Percentiles rank a stretch among this genome's conserved stretches.
Conservation (phyloP, 2,329 filamentous ascomycete genomes). For the Aspergillaceae sp. region DNA sequence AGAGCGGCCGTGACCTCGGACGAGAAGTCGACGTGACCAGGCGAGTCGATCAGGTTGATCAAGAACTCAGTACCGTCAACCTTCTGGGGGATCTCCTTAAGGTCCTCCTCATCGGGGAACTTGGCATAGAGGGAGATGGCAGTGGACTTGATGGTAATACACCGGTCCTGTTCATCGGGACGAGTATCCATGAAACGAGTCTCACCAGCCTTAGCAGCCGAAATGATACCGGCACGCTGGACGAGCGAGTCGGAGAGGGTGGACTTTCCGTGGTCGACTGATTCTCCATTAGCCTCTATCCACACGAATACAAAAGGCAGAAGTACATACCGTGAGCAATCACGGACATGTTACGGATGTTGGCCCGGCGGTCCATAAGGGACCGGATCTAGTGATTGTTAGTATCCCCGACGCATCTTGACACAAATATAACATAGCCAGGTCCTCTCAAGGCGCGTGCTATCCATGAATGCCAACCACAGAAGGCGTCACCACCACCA, state of each 20-base stretch:
- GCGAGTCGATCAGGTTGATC: slow-evolving; percentile 99
- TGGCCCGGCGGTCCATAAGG: slow-evolving; percentile 46
- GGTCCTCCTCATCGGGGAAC: slow-evolving; percentile 70
- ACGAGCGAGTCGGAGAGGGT: slow-evolving; percentile 98
- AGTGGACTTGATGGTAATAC: slow-evolving; percentile 99
- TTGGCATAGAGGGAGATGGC: slow-evolving; percentile 96
- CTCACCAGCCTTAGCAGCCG: slow-evolving; percentile 92
- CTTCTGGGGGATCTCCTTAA: slow-evolving; percentile 89
- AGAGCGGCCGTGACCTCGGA: slow-evolving; percentile 99
- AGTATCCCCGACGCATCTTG: slow-evolving; percentile 7
- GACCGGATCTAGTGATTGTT: slow-evolving; percentile 33
- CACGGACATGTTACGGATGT: slow-evolving; percentile 95
- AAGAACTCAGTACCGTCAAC: slow-evolving; percentile 92
- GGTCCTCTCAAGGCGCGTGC: no score
- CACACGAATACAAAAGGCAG: neutral
- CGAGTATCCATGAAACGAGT: slow-evolving; percentile 94
- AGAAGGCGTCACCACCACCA: no score
- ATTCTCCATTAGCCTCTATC: neutral
- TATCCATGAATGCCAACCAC: slow-evolving; percentile 1
- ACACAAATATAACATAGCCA: neutral
- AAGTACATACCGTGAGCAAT: slow-evolving; percentile 77
- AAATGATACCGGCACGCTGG: slow-evolving; percentile 99
- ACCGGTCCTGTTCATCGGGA: slow-evolving; percentile 96
- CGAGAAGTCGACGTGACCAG: slow-evolving; percentile 99
- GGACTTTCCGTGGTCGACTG: slow-evolving; percentile 98